Conservation (phyloP, 306 rosid genomes). For the Dalbergia cochinchinensis region DNA sequence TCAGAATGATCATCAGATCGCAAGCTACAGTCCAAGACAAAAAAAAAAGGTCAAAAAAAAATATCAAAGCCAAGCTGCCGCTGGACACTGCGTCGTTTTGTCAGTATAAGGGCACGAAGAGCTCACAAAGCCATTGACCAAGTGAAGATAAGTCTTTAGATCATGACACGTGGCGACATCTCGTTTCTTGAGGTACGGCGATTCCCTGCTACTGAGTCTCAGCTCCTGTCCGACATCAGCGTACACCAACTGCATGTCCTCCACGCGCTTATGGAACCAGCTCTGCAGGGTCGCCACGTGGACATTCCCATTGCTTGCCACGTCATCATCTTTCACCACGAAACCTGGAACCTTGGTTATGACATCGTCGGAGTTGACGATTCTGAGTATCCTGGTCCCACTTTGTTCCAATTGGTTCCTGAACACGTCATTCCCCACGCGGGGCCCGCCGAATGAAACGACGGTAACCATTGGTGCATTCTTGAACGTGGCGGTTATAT, state of each 20-base stretch:
- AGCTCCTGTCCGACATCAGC: conserved; percentile 86
- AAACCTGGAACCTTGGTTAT: conserved; percentile 81
- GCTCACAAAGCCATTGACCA: conserved; percentile 51
- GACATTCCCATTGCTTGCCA: neutral
- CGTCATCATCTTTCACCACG: conserved; percentile 44
- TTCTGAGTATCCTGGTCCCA: conserved; percentile 69
- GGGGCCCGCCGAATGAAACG: conserved; percentile 85
- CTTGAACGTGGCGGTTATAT: conserved; percentile 55
- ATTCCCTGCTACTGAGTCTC: conserved; percentile 67
- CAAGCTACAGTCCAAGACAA: neutral
- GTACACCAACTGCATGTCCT: conserved; percentile 66
- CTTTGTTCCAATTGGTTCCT: conserved; percentile 57
- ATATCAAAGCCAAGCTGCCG: conserved; percentile 25
- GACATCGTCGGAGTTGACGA: conserved; percentile 80
- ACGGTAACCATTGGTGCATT: conserved; percentile 67
- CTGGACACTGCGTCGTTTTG: conserved; percentile 10
- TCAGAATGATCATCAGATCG: neutral
- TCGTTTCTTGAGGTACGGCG: conserved; percentile 49
- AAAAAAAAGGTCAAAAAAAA: neutral
- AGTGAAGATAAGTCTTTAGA: conserved; percentile 54
- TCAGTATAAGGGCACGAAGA: conserved; percentile 35
- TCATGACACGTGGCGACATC: conserved; percentile 61
- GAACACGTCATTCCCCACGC: conserved; percentile 77
- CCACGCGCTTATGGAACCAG: conserved; percentile 62
- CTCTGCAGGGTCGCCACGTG: conserved; percentile 38